These are phyloP conservation scores for Monilinia fructicola DNA, from an alignment of 2,329 filamentous ascomycete genomes.

Conservation along the genomic window DNA sequence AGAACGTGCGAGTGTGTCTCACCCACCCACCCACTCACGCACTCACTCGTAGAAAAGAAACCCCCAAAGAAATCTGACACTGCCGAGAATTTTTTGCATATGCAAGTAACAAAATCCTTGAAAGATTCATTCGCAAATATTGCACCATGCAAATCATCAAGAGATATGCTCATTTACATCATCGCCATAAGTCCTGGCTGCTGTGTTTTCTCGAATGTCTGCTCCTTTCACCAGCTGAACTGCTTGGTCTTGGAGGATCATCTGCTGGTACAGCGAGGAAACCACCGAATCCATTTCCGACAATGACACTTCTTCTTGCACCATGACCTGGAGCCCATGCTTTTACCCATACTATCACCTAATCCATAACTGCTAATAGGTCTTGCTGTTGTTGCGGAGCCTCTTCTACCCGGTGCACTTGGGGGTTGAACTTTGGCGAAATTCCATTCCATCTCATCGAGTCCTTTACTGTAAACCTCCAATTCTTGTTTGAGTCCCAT, in stretches of 20 bases:
- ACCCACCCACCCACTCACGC: background rate
- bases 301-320: slow-evolving; percentile 60
- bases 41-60: background rate
- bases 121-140: background rate
- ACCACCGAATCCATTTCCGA: slow-evolving; percentile 66
- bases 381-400: slow-evolving; percentile 42
- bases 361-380: slow-evolving; percentile 48
- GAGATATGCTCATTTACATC: background rate
- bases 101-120: background rate
- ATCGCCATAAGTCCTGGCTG: slow-evolving; percentile 23
- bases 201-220: slow-evolving; percentile 14
- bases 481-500: slow-evolving; percentile 55
- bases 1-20: background rate
- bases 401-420: slow-evolving; percentile 41
- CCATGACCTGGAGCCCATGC: slow-evolving; percentile 50
- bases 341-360: slow-evolving; percentile 45
- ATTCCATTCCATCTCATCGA: slow-evolving; percentile 67
- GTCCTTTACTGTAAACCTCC: slow-evolving; percentile 64
- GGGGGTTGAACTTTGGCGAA: slow-evolving; percentile 59
- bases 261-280: slow-evolving; percentile 63
- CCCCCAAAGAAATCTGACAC: background rate
- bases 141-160: background rate
- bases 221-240: slow-evolving; percentile 33
- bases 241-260: slow-evolving; percentile 40
- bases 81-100: background rate